A percentile compares a stretch with the other conserved stretches of the same genome.
phyloP scores from a whole-genome alignment of 2,329 filamentous ascomycete species.

The Dichotomopilus funicola region DNA sequence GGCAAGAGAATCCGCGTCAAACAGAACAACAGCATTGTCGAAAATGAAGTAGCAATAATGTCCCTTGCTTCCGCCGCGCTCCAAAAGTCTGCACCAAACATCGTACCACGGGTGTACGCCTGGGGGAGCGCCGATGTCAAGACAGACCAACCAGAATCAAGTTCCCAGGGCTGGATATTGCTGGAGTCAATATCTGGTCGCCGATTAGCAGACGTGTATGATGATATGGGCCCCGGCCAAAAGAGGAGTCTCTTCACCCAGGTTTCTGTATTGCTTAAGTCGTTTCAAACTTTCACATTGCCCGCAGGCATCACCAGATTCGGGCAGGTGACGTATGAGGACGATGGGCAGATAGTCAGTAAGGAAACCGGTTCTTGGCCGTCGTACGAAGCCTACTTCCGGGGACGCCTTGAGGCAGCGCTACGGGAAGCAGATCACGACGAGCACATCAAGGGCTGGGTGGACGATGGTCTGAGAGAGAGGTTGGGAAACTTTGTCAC shows the following conservation, averaged over 20 bases:
- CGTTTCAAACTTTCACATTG: constrained; percentile 28
- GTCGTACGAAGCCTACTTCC: constrained; percentile 26
- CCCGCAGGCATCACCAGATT: constrained; percentile 27
- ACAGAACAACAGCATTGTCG: constrained; percentile 19
- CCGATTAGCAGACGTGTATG: constrained; percentile 20
- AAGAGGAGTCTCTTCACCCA: constrained; percentile 27
- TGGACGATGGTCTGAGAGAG: constrained; percentile 25
- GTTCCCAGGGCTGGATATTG: constrained; percentile 23
- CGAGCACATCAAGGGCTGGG: constrained; percentile 28
- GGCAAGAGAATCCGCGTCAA: constrained; percentile 26
- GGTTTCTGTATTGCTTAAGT: constrained; percentile 28
- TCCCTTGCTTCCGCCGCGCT: constrained; percentile 28
- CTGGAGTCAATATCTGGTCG: constrained; percentile 29
- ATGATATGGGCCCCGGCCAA: constrained; percentile 20
- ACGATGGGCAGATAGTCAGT: constrained; percentile 27
- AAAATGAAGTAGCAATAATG: constrained; percentile 31
- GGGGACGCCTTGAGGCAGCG: constrained; percentile 23
- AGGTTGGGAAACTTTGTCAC: constrained; percentile 28
- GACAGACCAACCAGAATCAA: neutral
- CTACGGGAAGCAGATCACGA: constrained; percentile 25
- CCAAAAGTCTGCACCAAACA: constrained; percentile 18
- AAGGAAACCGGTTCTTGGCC: constrained; percentile 29
- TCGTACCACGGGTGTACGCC: constrained; percentile 29
- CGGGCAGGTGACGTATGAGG: constrained; percentile 30
- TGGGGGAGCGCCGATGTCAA: constrained; percentile 14